phyloP scores from a whole-genome alignment of 2,329 filamentous ascomycete species.

The Sordariomycetes sp. region DNA sequence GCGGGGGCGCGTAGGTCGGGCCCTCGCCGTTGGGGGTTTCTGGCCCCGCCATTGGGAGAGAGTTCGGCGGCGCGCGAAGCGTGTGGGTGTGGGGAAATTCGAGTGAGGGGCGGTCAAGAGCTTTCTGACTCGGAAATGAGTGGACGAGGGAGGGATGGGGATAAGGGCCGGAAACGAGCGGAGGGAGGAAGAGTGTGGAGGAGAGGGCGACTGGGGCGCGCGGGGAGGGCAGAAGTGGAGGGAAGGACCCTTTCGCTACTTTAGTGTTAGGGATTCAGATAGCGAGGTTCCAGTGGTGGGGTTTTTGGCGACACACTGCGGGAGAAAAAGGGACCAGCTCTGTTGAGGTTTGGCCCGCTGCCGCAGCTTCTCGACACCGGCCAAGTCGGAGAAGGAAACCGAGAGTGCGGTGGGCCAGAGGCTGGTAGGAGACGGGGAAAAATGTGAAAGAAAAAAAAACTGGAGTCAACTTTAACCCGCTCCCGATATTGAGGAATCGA shows the following conservation, averaged over 20 bases:
- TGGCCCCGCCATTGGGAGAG: constrained; percentile 40
- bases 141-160: not conserved
- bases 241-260: not conserved
- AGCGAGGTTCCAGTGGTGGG: not conserved
- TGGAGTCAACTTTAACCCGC: not conserved
- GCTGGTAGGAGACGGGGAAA: too few relatives aligned
- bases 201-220: not conserved
- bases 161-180: not conserved
- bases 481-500: not conserved
- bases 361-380: not conserved
- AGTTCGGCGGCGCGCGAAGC: not conserved
- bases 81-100: not conserved
- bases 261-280: not conserved
- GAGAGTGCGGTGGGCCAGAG: too few relatives aligned
- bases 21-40: constrained; percentile 45
- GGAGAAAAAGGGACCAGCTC: not conserved
- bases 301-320: not conserved
- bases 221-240: not conserved
- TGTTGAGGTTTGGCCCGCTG: not conserved
- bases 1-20: constrained; percentile 48
- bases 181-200: not conserved
- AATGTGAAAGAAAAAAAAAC: not conserved
- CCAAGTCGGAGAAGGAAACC: not conserved
- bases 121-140: not conserved
- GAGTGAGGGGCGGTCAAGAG: not conserved